These are phyloP conservation scores for Coniosporium apollinis DNA, from an alignment of 495 filamentous ascomycete species.

Conservation along the genomic window DNA sequence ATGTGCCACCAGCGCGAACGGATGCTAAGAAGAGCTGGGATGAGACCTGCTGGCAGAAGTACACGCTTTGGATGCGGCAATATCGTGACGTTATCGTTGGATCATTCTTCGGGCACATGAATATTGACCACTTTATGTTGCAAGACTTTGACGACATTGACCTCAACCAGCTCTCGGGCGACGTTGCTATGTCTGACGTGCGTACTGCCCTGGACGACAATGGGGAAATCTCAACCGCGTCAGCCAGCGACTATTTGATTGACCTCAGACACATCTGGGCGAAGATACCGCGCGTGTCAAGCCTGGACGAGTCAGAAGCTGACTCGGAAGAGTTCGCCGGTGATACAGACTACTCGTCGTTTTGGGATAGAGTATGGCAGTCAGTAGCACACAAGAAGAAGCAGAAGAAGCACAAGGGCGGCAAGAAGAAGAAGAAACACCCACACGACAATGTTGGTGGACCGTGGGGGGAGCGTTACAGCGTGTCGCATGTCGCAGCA, in stretches of 20 bases:
- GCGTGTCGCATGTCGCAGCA: conserved; percentile 58
- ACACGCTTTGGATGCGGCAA: conserved; percentile 72
- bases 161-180: conserved; percentile 29
- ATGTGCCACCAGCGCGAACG: conserved; percentile 81
- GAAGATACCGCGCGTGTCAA: conserved; percentile 38
- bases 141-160: conserved; percentile 71
- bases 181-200: conserved; percentile 13
- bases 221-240: conserved; percentile 35
- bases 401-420: conserved; percentile 23
- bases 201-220: conserved; percentile 15
- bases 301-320: conserved; percentile 7
- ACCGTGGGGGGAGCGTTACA: conserved; percentile 68
- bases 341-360: background rate
- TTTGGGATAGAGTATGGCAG: too few relatives aligned
- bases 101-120: conserved; percentile 87
- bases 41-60: conserved; percentile 95
- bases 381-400: conserved; percentile 29
- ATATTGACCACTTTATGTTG: conserved; percentile 92
- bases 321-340: conserved; percentile 7
- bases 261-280: conserved; percentile 67
- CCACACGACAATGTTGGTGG: conserved; percentile 58
- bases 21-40: conserved; percentile 77
- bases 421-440: conserved; percentile 25
- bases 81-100: conserved; percentile 80
- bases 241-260: conserved; percentile 59